A percentile compares a stretch with the other conserved stretches of the same genome.
Conservation (phyloP, 2,329 filamentous ascomycete genomes). For the Colletotrichum abscissum region DNA sequence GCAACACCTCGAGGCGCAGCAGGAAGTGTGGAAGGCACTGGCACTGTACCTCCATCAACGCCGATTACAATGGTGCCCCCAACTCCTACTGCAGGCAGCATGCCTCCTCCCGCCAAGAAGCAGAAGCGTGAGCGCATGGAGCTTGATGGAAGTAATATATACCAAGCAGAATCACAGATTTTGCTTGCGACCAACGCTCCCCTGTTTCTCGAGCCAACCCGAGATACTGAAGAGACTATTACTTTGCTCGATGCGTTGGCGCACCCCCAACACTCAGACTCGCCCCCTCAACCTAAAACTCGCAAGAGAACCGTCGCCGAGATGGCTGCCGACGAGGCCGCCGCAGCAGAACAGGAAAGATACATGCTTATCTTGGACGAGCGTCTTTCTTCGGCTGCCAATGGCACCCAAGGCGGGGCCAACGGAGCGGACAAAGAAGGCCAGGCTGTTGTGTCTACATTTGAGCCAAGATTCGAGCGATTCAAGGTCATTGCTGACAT, state of each 20-base stretch:
- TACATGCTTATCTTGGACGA: conserved; percentile 96
- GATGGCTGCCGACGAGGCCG: conserved; percentile 92
- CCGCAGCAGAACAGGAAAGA: conserved; percentile 87
- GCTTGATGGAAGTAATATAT: conserved; percentile 78
- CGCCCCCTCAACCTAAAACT: conserved; percentile 85
- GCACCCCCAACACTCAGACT: conserved; percentile 81
- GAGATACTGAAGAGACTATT: conserved; percentile 75
- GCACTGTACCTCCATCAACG: conserved; percentile 74
- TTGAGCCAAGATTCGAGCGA: conserved; percentile 87
- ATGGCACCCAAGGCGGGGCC: conserved; percentile 66
- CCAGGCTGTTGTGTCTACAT: conserved; percentile 76
- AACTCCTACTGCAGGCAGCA: conserved; percentile 69
- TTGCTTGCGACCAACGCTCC: conserved; percentile 79
- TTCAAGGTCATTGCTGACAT: conserved; percentile 94
- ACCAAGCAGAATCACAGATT: conserved; percentile 81
- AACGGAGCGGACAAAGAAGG: conserved; percentile 78
- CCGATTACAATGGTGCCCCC: conserved; percentile 69
- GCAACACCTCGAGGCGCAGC: conserved; percentile 69
- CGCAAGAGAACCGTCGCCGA: conserved; percentile 95
- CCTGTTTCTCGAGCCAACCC: conserved; percentile 82
- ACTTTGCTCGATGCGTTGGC: conserved; percentile 76
- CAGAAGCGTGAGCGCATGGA: conserved; percentile 79
- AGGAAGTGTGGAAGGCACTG: conserved; percentile 52
- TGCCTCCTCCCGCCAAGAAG: conserved; percentile 72
- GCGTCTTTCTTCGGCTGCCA: conserved; percentile 72